Conservation (phyloP, 257 asterid genomes). For the Thymus quinquecostatus region DNA sequence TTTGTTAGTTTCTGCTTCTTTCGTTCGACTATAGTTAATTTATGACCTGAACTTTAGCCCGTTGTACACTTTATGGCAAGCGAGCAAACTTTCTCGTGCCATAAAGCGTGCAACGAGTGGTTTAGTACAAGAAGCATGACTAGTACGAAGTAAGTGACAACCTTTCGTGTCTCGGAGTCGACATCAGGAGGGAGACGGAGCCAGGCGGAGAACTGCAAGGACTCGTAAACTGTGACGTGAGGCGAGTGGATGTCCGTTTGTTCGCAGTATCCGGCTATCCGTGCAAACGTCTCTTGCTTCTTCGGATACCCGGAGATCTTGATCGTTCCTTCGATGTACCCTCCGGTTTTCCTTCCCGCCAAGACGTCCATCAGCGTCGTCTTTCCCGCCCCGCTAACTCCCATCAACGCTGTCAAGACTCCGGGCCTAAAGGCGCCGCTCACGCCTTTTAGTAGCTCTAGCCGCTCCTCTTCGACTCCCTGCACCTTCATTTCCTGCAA, state of each 20-base stretch:
- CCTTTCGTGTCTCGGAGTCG: constrained; percentile 57
- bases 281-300: constrained; percentile 75
- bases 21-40: no score
- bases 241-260: constrained; percentile 87
- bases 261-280: constrained; percentile 85
- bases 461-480: constrained; percentile 52
- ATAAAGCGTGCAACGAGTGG: no score
- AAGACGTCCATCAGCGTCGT: constrained; percentile 83
- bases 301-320: constrained; percentile 73
- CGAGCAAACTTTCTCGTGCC: no score
- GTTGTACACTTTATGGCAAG: no score
- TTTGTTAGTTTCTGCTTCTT: no score
- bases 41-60: no score
- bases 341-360: constrained; percentile 85
- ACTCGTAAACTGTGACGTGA: constrained; percentile 73
- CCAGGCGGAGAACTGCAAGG: constrained; percentile 75
- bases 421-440: constrained; percentile 85
- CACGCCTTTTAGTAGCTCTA: constrained; percentile 75
- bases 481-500: constrained; percentile 72
- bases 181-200: constrained; percentile 73
- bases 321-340: constrained; percentile 68
- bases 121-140: neutral
- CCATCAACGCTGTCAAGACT: constrained; percentile 84
- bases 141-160: constrained; percentile 11
- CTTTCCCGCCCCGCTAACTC: constrained; percentile 84